Percentiles rank a stretch among this genome's conserved stretches.
Evolutionary conservation across 768 basidiomycete genomes (phyloP).

Genomic region (Coprinopsis strossmayeri): DNA sequence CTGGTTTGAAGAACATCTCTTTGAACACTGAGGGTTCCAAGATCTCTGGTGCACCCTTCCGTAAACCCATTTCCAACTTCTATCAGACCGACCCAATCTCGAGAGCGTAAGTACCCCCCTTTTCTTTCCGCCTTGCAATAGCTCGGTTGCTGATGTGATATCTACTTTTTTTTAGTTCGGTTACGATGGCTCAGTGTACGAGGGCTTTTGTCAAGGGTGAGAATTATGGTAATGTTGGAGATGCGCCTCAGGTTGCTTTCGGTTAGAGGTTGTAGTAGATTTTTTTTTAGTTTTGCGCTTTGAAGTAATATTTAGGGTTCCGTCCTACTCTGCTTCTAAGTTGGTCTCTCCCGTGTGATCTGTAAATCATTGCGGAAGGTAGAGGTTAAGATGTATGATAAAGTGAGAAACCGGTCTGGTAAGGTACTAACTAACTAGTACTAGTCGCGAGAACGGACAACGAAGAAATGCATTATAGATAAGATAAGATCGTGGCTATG

Average conservation of each 20-base stretch:
- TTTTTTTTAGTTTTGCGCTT: too few relatives aligned
- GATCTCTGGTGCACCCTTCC: conserved; percentile 54
- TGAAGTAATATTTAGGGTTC: too few relatives aligned
- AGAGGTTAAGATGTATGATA: too few relatives aligned
- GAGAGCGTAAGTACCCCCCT: conserved; percentile 61
- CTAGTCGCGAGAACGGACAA: too few relatives aligned
- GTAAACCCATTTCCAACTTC: conserved; percentile 85
- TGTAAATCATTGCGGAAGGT: too few relatives aligned
- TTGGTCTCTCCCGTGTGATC: too few relatives aligned
- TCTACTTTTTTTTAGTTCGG: conserved; percentile 46
- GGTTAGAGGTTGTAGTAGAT: too few relatives aligned
- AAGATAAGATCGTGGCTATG: too few relatives aligned
- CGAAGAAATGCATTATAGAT: too few relatives aligned
- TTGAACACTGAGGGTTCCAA: conserved; percentile 46
- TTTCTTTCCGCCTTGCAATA: neutral
- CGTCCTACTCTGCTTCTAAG: too few relatives aligned
- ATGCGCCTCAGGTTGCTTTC: conserved; percentile 38
- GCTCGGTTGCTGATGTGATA: neutral
- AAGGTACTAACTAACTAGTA: too few relatives aligned
- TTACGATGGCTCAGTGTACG: conserved; percentile 94
- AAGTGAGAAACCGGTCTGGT: too few relatives aligned
- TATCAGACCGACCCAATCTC: conserved; percentile 96
- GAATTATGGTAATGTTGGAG: conserved; percentile 46
- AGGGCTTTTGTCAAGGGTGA: conserved; percentile 79
- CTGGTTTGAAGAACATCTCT: conserved; percentile 59